phyloP scores from a whole-genome alignment of 805 yeast genomes.

The Candida suzukii region DNA sequence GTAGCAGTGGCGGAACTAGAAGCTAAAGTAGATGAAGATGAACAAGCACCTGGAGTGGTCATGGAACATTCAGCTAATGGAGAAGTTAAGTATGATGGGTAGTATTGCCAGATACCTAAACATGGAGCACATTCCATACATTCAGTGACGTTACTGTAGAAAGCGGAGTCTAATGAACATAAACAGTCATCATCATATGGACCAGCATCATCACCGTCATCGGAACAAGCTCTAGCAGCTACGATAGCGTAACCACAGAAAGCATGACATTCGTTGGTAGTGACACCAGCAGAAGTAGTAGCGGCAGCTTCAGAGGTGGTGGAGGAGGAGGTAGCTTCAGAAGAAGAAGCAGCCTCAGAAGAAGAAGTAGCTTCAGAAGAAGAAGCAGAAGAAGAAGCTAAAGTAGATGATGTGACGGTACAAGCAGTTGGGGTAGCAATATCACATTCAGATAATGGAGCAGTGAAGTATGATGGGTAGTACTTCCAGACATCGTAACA shows the following conservation, averaged over 20 bases:
- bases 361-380: background rate
- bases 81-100: constrained; percentile 2
- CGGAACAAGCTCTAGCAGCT: constrained; percentile 21
- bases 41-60: constrained; percentile 2
- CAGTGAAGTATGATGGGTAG: constrained; percentile 2
- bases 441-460: constrained; percentile 4
- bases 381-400: background rate
- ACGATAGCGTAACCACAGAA: constrained; percentile 24
- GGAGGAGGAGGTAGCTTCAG: background rate
- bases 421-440: constrained; percentile 1
- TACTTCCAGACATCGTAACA: constrained; percentile 4
- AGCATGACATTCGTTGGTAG: constrained; percentile 21
- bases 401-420: background rate
- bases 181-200: constrained; percentile 26
- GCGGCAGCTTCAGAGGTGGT: background rate
- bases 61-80: constrained; percentile 4
- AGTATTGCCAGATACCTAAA: constrained; percentile 3
- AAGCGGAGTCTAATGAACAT: constrained; percentile 21
- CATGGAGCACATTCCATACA: constrained; percentile 24
- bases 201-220: constrained; percentile 13
- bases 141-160: constrained; percentile 19
- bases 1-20: background rate
- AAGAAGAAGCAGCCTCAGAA: background rate
- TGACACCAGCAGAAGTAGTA: background rate
- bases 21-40: background rate